Conservation (phyloP, 2,329 filamentous ascomycete species). For the Xylariales sp. region DNA sequence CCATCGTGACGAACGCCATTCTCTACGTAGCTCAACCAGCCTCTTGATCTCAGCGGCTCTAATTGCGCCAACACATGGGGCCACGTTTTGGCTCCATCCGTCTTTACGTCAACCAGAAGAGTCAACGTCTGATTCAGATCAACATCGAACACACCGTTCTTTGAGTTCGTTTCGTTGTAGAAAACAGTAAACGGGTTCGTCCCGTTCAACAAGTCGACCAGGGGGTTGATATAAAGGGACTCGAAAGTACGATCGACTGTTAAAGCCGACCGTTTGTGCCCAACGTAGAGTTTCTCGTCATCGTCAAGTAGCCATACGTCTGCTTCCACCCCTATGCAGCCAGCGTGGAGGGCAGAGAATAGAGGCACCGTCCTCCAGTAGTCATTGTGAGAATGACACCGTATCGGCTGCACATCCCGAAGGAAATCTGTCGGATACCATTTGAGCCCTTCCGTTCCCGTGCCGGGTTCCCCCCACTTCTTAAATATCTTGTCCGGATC, state of each 20-base stretch:
- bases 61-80: constrained; percentile 50
- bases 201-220: constrained; percentile 52
- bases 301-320: constrained; percentile 60
- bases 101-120: constrained; percentile 69
- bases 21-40: constrained; percentile 52
- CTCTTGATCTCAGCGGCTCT: constrained; percentile 50
- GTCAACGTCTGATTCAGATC: constrained; percentile 50
- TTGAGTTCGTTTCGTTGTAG: constrained; percentile 31
- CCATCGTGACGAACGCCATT: constrained; percentile 45
- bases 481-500: constrained; percentile 23
- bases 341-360: constrained; percentile 54
- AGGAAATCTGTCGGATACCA: constrained; percentile 49
- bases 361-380: constrained; percentile 63
- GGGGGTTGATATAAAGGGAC: constrained; percentile 60
- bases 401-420: constrained; percentile 48
- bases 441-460: constrained; percentile 31
- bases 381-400: constrained; percentile 66
- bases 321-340: constrained; percentile 62
- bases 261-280: constrained; percentile 54
- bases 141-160: constrained; percentile 52
- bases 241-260: constrained; percentile 52
- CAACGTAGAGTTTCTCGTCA: constrained; percentile 51
- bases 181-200: constrained; percentile 47
- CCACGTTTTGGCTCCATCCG: constrained; percentile 45
- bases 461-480: constrained; percentile 24